A percentile compares a stretch with the other conserved stretches of the same genome.
phyloP scores from a whole-genome alignment of 768 basidiomycete species.

The Suillus placidus region DNA sequence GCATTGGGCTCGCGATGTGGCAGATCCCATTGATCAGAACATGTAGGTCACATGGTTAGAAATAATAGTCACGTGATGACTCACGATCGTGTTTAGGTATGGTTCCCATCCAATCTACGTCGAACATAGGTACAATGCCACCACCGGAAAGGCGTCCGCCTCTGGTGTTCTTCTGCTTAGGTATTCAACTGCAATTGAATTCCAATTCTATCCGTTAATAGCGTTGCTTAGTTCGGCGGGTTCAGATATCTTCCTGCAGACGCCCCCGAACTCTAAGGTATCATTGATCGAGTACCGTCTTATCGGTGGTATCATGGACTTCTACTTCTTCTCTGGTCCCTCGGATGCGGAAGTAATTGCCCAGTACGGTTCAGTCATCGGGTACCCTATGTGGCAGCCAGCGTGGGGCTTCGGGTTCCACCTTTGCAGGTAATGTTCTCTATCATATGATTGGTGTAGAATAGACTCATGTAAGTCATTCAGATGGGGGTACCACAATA shows the following conservation, averaged over 20 bases:
- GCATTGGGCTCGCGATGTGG: conserved; percentile 64
- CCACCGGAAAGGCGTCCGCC: conserved; percentile 53
- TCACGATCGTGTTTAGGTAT: conserved; percentile 45
- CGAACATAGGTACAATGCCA: conserved; percentile 67
- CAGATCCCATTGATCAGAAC: conserved; percentile 69
- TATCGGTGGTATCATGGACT: conserved; percentile 75
- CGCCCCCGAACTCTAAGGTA: conserved; percentile 52
- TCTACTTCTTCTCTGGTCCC: conserved; percentile 74
- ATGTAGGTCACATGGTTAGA: conserved; percentile 42
- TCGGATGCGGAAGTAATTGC: conserved; percentile 57
- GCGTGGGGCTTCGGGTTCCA: conserved; percentile 82
- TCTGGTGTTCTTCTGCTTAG: conserved; percentile 80
- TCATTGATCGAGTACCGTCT: conserved; percentile 74
- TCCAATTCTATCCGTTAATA: conserved; percentile 4
- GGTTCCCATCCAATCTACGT: conserved; percentile 75
- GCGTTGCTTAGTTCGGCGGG: conserved; percentile 55
- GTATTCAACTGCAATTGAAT: conserved; percentile 33
- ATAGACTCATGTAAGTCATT: not conserved
- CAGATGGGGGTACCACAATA: conserved; percentile 52
- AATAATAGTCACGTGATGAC: not conserved
- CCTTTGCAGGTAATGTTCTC: conserved; percentile 52
- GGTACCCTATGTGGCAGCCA: conserved; percentile 72
- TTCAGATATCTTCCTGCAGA: conserved; percentile 69
- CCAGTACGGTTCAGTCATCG: conserved; percentile 70
- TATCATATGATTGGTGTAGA: conserved; percentile 6